Conservation (phyloP, 805 yeast genomes). For the Phaffomyces opuntiae region DNA sequence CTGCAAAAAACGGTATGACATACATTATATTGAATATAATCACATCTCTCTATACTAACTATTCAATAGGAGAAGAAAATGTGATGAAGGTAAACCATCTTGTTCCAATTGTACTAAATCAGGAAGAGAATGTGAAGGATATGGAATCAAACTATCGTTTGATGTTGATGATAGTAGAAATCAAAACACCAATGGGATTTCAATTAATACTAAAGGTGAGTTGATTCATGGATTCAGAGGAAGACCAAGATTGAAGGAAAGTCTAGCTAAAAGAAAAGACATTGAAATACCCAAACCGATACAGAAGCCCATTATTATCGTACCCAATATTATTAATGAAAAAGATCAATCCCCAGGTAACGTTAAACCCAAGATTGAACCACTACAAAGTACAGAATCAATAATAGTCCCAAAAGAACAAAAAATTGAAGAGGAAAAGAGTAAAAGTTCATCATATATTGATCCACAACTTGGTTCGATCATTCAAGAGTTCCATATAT, state of each 20-base stretch:
- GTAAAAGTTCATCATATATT: not conserved
- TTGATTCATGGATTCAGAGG: conserved; percentile 36
- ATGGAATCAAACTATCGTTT: conserved; percentile 40
- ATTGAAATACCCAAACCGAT: not conserved
- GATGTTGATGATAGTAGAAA: conserved; percentile 43
- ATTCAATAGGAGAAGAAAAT: conserved; percentile 38
- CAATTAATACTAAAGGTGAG: conserved; percentile 28
- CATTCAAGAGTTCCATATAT: conserved; percentile 20
- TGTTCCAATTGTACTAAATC: conserved; percentile 41
- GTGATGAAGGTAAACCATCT: conserved; percentile 48
- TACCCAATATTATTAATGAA: too few species aligned
- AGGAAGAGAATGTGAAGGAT: conserved; percentile 43
- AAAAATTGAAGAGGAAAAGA: not conserved
- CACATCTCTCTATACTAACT: conserved; percentile 1
- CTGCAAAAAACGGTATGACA: conserved; percentile 40
- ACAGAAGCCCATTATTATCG: too few species aligned
- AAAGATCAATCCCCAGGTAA: too few species aligned
- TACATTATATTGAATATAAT: too few species aligned
- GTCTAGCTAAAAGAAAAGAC: conserved; percentile 22
- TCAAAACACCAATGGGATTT: conserved; percentile 4
- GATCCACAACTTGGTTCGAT: conserved; percentile 1
- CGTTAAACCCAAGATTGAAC: not conserved
- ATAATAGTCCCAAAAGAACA: not conserved
- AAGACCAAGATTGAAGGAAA: conserved; percentile 32
- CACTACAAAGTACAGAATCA: not conserved